Evolutionary conservation across 2,329 filamentous ascomycete genomes (phyloP).

Genomic region (Chaetoscypha palmicola): DNA sequence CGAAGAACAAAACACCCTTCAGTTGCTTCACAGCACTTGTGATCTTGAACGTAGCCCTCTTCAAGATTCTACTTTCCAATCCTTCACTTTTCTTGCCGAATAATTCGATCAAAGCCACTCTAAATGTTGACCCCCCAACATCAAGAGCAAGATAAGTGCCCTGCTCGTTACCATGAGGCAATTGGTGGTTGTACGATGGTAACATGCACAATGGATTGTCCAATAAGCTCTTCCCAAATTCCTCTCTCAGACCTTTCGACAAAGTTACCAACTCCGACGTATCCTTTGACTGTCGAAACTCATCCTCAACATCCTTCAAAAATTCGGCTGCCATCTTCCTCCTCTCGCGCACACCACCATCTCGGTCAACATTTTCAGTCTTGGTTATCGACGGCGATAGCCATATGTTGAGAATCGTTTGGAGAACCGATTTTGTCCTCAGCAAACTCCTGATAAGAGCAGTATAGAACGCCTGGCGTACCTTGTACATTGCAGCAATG

Average conservation of each 20-base stretch:
- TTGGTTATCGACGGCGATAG: slow-evolving; percentile 34
- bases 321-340: slow-evolving; percentile 38
- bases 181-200: slow-evolving; percentile 57
- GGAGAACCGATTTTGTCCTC: slow-evolving; percentile 51
- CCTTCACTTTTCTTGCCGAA: slow-evolving; percentile 38
- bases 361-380: slow-evolving; percentile 15
- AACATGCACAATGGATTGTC: slow-evolving; percentile 54
- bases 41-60: slow-evolving; percentile 50
- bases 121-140: slow-evolving; percentile 62
- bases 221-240: slow-evolving; percentile 47
- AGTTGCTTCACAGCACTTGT: slow-evolving; percentile 48
- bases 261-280: slow-evolving; percentile 37
- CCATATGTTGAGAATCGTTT: slow-evolving; percentile 51
- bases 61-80: slow-evolving; percentile 45
- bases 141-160: slow-evolving; percentile 58
- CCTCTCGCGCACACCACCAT: slow-evolving; percentile 1
- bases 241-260: slow-evolving; percentile 43
- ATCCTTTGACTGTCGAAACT: slow-evolving; percentile 43
- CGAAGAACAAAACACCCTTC: slow-evolving; percentile 54
- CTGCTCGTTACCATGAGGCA: slow-evolving; percentile 52
- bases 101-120: slow-evolving; percentile 57
- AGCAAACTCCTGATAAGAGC: slow-evolving; percentile 51
- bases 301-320: slow-evolving; percentile 47
- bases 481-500: slow-evolving; percentile 50
- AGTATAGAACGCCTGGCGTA: slow-evolving; percentile 48